Percentiles rank a stretch among this genome's conserved stretches.
Conservation (phyloP, 345 rosid species). For the Fremontodendron californicum region DNA sequence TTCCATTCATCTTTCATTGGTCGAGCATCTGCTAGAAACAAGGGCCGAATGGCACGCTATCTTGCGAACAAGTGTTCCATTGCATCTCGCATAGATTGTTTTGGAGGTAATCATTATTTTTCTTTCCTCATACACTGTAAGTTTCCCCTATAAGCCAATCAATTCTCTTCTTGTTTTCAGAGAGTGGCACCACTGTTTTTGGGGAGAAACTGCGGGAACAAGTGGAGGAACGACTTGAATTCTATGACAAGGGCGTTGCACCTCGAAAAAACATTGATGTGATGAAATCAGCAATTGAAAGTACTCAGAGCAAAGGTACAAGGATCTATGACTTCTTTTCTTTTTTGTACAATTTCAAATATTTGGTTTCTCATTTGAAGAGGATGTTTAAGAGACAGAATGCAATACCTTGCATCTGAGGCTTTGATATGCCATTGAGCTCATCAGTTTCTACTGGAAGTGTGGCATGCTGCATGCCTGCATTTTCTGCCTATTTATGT, state of each 20-base stretch:
- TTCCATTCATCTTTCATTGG: conserved; percentile 95
- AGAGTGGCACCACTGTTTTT: conserved; percentile 49
- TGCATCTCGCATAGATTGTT: conserved; percentile 91
- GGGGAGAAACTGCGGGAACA: conserved; percentile 93
- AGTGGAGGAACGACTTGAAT: conserved; percentile 89
- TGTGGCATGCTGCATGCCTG: background rate
- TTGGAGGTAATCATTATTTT: conserved; percentile 50
- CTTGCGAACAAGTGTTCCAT: conserved; percentile 95
- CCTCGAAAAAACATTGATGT: conserved; percentile 96
- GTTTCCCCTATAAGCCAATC: too few species aligned
- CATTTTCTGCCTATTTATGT: background rate
- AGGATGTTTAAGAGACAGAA: background rate
- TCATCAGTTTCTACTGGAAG: background rate
- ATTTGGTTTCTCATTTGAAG: background rate
- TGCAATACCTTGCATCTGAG: background rate
- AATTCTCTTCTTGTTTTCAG: conserved; percentile 30
- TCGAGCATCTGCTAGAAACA: conserved; percentile 78
- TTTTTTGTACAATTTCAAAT: background rate
- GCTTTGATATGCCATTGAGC: background rate
- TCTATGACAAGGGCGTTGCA: conserved; percentile 91
- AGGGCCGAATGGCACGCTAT: conserved; percentile 95
- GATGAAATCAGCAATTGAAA: conserved; percentile 72
- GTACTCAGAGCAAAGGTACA: conserved; percentile 50
- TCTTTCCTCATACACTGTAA: background rate
- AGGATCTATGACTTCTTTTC: background rate